Evolutionary conservation across 2,329 filamentous ascomycete species (phyloP).

Genomic region (Diaporthe destruens): DNA sequence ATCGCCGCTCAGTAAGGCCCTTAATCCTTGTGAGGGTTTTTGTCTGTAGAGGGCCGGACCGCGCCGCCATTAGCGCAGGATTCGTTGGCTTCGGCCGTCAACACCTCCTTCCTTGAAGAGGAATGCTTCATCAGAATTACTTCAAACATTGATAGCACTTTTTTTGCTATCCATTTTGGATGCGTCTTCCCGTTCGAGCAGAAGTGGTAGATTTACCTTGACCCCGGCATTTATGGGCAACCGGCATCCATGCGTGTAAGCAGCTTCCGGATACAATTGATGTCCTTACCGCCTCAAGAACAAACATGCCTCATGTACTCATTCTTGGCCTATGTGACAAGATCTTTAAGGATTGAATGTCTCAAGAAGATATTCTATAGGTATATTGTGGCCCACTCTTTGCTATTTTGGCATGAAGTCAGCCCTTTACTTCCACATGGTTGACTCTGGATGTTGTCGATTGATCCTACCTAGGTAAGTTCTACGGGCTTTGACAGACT

Average conservation of each 20-base stretch:
- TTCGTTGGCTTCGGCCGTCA: not conserved
- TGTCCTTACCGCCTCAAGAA: too few species aligned
- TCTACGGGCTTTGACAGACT: constrained; percentile 55
- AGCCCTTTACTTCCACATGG: too few species aligned
- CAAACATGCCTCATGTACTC: too few species aligned
- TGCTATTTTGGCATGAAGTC: too few species aligned
- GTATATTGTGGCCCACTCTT: too few species aligned
- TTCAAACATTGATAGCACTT: constrained; percentile 52
- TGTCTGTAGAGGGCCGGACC: not conserved
- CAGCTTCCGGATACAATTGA: too few species aligned
- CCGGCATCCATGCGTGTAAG: constrained; percentile 52
- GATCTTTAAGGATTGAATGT: too few species aligned
- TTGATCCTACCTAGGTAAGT: too few species aligned
- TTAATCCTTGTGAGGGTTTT: not conserved
- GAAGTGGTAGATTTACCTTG: constrained; percentile 58
- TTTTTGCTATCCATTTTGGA: constrained; percentile 50
- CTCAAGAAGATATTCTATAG: too few species aligned
- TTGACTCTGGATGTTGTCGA: not conserved
- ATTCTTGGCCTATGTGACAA: too few species aligned
- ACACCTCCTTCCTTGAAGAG: not conserved
- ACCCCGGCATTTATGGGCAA: constrained; percentile 57
- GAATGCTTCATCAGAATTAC: not conserved
- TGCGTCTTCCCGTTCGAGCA: constrained; percentile 51
- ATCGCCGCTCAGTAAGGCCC: not conserved
- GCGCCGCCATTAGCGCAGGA: not conserved